phyloP scores from a whole-genome alignment of 2,329 filamentous ascomycete genomes.

The Penicillium verrucosum region DNA sequence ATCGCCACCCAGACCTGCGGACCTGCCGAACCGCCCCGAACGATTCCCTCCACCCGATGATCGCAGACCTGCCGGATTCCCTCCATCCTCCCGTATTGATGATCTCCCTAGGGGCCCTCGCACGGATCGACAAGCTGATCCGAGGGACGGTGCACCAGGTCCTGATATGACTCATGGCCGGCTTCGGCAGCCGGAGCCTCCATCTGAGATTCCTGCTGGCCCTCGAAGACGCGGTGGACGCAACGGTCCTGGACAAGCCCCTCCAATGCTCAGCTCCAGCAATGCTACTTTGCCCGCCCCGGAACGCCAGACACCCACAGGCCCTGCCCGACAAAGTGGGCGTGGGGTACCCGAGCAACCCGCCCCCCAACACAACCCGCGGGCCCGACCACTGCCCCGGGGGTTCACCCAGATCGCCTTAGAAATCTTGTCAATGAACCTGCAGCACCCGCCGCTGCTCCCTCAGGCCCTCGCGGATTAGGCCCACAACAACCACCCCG shows the following conservation, averaged over 20 bases:
- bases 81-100: constrained; percentile 37
- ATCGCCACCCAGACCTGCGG: constrained; percentile 27
- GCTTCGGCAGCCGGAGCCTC: constrained; percentile 39
- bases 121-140: constrained; percentile 39
- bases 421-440: constrained; percentile 40
- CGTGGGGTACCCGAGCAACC: constrained; percentile 35
- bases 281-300: constrained; percentile 24
- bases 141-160: constrained; percentile 38
- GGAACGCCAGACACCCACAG: constrained; percentile 45
- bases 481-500: constrained; percentile 26
- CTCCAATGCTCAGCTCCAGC: constrained; percentile 15
- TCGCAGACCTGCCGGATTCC: constrained; percentile 30
- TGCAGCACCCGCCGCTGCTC: not conserved
- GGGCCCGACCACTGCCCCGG: constrained; percentile 39
- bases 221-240: constrained; percentile 41
- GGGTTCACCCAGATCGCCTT: constrained; percentile 55
- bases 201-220: constrained; percentile 52
- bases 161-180: constrained; percentile 48
- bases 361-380: constrained; percentile 29
- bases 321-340: constrained; percentile 40
- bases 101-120: constrained; percentile 55
- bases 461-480: constrained; percentile 12
- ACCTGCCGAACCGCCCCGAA: constrained; percentile 37
- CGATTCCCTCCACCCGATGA: constrained; percentile 35
- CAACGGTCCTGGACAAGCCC: constrained; percentile 32